Conservation (phyloP, 768 basidiomycete species). For the Boletus rubescentipes region DNA sequence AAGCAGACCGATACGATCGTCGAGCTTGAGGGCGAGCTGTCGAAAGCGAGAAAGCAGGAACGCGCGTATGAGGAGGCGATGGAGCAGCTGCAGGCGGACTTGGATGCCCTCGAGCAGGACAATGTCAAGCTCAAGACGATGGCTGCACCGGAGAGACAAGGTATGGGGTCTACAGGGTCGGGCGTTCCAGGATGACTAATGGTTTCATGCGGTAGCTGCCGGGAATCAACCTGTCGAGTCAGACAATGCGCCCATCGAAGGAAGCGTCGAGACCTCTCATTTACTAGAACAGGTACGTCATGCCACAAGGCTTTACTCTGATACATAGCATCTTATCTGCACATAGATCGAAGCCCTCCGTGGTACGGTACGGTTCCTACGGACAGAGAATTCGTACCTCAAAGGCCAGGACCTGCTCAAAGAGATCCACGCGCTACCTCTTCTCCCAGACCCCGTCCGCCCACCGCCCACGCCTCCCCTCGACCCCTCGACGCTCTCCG, state of each 20-base stretch:
- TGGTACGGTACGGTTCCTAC: conserved; percentile 88
- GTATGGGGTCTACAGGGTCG: conserved; percentile 37
- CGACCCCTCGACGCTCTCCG: conserved; percentile 62
- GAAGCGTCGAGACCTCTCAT: conserved; percentile 83
- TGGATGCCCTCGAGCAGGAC: conserved; percentile 86
- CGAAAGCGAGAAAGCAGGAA: conserved; percentile 84
- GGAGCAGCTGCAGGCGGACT: conserved; percentile 87
- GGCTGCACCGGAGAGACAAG: conserved; percentile 67
- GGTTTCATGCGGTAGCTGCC: conserved; percentile 32
- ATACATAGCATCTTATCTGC: conserved; percentile 6
- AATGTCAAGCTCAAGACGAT: conserved; percentile 77
- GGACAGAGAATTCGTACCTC: conserved; percentile 90
- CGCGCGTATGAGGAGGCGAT: conserved; percentile 90
- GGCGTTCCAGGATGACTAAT: not conserved
- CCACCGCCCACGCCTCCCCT: conserved; percentile 65
- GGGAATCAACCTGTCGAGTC: conserved; percentile 53
- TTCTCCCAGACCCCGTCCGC: conserved; percentile 49
- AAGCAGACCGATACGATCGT: conserved; percentile 83
- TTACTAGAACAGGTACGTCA: conserved; percentile 77
- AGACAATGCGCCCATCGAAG: conserved; percentile 69
- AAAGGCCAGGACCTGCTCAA: conserved; percentile 88
- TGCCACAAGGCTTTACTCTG: not conserved
- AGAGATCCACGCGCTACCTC: conserved; percentile 74
- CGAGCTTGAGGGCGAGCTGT: conserved; percentile 78
- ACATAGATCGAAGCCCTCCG: conserved; percentile 84